Base-by-base conservation (phyloP, 225 moss, liverwort and hornwort genomes). In the Marchantia paleacea region DNA sequence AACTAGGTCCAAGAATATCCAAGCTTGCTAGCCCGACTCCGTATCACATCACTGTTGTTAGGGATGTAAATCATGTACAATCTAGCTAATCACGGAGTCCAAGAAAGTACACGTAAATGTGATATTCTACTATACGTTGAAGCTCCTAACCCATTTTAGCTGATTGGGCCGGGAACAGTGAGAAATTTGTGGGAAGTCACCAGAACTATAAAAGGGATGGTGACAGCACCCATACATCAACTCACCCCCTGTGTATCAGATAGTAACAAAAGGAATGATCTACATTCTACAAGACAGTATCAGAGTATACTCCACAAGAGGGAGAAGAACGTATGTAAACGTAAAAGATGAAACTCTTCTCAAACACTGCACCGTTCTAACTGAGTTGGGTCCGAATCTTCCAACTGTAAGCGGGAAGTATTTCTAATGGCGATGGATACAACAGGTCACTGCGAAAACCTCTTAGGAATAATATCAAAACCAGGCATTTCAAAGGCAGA, bases 401-500 rank as follows among this genome's bases (percentile, higher is more conserved):
- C n/a, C 62, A 19, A 62, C n/a, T 22, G 62, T 22, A 62, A 62
- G 24, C 13, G 57, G 30, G 65, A 39, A 3, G 1, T n/a, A 28
- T 68, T 31, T 13, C 68, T 68, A 68, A 1, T 31, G 15, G 24
- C 68, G 31, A 58, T 13, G 13, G 57, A 75, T 25, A 19, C 29
- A 3, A 29, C 0, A 24, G 52, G 64, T 64, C 16, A 66, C 50
- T 78, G 78, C 25, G 26, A 12, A 25, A 30, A 16, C 52, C 86
- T 86, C 49, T 80, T 54, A 0, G 81, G 80, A n/a, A 76, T 58
- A 11, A 91, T 85, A 16, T 93, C 93, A 87, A 97, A 97, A 73
- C 97, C 97, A 10, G 94, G 97, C 94, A 97, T 97, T 80, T 94
- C 94, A 82, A 92, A 92, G 3, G 82, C 83, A 19, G 85, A 65